Conservation (phyloP, 805 yeast genomes). For the Candida xyloterini region DNA sequence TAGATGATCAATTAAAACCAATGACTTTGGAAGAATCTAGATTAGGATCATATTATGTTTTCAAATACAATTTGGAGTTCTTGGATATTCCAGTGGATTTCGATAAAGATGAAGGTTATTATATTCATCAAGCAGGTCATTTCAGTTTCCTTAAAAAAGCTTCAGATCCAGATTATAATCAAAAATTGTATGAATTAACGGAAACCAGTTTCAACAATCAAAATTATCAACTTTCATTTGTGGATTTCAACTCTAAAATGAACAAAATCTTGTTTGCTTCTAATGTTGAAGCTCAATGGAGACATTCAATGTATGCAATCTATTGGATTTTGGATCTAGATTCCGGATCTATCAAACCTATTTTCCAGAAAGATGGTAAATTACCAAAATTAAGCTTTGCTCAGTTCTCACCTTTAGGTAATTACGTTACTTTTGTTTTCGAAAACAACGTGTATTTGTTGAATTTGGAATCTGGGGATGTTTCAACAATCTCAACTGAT, state of each 20-base stretch:
- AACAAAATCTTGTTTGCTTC: constrained; percentile 55
- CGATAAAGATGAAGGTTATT: constrained; percentile 45
- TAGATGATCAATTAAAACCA: constrained; percentile 7
- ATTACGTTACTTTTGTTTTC: constrained; percentile 52
- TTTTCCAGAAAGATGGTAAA: constrained; percentile 23
- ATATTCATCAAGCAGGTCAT: constrained; percentile 23
- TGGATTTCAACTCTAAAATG: constrained; percentile 43
- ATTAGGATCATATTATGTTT: constrained; percentile 30
- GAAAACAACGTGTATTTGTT: constrained; percentile 54
- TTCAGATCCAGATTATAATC: constrained; percentile 29
- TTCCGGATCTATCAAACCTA: constrained; percentile 25
- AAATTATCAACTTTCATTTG: constrained; percentile 37
- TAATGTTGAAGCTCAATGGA: constrained; percentile 49
- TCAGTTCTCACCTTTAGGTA: constrained; percentile 61
- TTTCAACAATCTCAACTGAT: constrained; percentile 43
- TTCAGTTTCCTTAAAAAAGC: constrained; percentile 22
- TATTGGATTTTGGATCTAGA: constrained; percentile 62
- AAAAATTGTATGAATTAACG: constrained; percentile 29
- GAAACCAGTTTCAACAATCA: constrained; percentile 42
- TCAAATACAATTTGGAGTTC: constrained; percentile 24
- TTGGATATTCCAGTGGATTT: constrained; percentile 27
- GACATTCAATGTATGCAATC: constrained; percentile 63
- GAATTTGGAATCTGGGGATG: constrained; percentile 27
- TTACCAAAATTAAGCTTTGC: constrained; percentile 47
- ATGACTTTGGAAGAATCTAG: constrained; percentile 30